Conservation (phyloP, 345 rosid species). For the Microthlaspi erraticum region DNA sequence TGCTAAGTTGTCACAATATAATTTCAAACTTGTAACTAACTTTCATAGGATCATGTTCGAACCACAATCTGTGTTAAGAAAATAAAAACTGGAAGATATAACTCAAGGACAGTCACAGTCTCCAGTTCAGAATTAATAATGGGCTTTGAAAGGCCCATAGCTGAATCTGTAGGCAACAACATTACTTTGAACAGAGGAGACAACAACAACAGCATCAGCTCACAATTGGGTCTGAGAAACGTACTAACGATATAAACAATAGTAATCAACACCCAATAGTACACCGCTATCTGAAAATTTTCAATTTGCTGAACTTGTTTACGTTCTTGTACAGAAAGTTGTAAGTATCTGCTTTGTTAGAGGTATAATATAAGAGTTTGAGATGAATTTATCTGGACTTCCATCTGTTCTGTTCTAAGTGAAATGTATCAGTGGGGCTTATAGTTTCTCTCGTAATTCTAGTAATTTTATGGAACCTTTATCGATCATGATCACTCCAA, state of each 20-base stretch:
- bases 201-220: conserved; percentile 57
- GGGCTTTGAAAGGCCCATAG: conserved; percentile 27
- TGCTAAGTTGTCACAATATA: too few species aligned
- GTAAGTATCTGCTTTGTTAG: conserved; percentile 37
- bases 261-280: conserved; percentile 44
- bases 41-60: too few species aligned
- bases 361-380: neutral
- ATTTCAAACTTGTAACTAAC: too few species aligned
- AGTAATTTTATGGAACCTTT: conserved; percentile 27
- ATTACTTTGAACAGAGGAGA: conserved; percentile 86
- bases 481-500: neutral
- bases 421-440: neutral
- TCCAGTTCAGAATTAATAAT: neutral
- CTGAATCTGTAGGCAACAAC: conserved; percentile 67
- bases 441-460: conserved; percentile 10
- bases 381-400: neutral
- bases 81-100: neutral
- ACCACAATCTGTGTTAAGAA: too few species aligned
- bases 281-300: conserved; percentile 73
- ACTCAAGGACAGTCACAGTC: neutral
- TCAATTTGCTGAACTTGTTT: conserved; percentile 60
- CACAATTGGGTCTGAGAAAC: conserved; percentile 46
- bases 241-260: conserved; percentile 39
- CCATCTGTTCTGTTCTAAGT: too few species aligned
- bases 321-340: conserved; percentile 39